A percentile compares a stretch with the other conserved stretches of the same genome.
Evolutionary conservation across 2,329 filamentous ascomycete genomes (phyloP).

Genomic region (Pseudodiploospora longispora): DNA sequence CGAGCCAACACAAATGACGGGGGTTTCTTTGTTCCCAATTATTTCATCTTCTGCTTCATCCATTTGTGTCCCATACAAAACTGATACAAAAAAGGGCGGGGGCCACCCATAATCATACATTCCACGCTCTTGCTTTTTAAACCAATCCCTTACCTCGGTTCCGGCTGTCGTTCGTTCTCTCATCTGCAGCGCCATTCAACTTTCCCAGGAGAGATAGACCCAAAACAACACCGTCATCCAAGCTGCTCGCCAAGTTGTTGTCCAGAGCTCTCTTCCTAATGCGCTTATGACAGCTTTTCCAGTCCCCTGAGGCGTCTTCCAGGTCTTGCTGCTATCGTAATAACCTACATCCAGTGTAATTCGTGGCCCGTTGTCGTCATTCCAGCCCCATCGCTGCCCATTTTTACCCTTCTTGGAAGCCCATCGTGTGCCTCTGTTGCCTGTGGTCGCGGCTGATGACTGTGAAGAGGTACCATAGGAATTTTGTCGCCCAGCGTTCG

Average conservation of each 20-base stretch:
- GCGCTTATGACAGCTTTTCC: conserved; percentile 30
- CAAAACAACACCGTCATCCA: conserved; percentile 59
- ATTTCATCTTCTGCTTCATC: too few species aligned
- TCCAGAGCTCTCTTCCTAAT: conserved; percentile 52
- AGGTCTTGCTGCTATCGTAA: conserved; percentile 34
- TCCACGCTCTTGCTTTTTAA: too few species aligned
- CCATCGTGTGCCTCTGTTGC: conserved; percentile 16
- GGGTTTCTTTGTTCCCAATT: too few species aligned
- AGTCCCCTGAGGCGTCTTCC: conserved; percentile 14
- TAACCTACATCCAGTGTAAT: conserved; percentile 46
- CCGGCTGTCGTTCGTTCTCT: too few species aligned
- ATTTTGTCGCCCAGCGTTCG: neutral
- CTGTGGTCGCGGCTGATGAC: conserved; percentile 11
- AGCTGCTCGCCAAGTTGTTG: conserved; percentile 52
- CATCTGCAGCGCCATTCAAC: too few species aligned
- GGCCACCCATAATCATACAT: too few species aligned
- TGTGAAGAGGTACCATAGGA: conserved; percentile 13
- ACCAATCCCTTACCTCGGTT: too few species aligned
- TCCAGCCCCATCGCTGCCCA: conserved; percentile 34
- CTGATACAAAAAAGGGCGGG: too few species aligned
- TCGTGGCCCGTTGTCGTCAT: conserved; percentile 35
- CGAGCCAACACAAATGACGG: too few species aligned
- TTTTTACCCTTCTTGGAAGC: conserved; percentile 19
- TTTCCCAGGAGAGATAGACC: conserved; percentile 41
- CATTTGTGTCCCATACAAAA: too few species aligned